A percentile compares a stretch with the other conserved stretches of the same genome.
Conservation (phyloP, 345 rosid species). For the Camelina hispida region DNA sequence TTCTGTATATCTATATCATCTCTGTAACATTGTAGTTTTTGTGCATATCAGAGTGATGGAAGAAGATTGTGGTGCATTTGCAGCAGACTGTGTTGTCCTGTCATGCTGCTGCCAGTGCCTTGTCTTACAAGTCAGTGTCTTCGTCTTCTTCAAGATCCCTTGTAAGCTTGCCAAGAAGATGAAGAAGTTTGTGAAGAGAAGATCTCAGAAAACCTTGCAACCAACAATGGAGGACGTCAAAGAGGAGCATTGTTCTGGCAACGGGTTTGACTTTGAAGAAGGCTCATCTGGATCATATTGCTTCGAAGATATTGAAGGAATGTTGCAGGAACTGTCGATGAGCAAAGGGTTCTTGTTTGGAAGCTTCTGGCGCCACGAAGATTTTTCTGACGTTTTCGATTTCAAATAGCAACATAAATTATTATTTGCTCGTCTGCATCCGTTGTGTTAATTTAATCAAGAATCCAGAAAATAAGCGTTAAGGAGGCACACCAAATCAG, state of each 20-base stretch:
- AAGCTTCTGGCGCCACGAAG: constrained; percentile 78
- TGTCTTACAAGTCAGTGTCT: constrained; percentile 61
- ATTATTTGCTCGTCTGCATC: not conserved
- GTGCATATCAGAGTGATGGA: constrained; percentile 38
- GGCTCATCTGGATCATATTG: constrained; percentile 40
- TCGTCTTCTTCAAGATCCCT: constrained; percentile 63
- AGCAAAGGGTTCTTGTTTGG: constrained; percentile 79
- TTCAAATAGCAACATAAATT: constrained; percentile 15
- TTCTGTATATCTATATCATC: not conserved
- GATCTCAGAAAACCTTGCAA: constrained; percentile 17
- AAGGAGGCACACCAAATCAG: constrained; percentile 1
- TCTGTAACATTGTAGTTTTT: constrained; percentile 3
- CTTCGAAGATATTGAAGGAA: constrained; percentile 60
- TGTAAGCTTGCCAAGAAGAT: constrained; percentile 54
- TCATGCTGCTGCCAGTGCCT: constrained; percentile 87
- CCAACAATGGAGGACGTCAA: constrained; percentile 25
- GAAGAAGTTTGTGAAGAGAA: constrained; percentile 53
- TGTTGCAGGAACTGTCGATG: constrained; percentile 55
- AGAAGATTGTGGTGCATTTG: constrained; percentile 69
- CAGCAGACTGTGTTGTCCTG: constrained; percentile 76
- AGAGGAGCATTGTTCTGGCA: constrained; percentile 26
- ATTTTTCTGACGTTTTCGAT: constrained; percentile 21
- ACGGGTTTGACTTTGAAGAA: constrained; percentile 14
- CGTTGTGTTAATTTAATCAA: not conserved
- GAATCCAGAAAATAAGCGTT: constrained; percentile 15